These are phyloP conservation scores for Claviceps fusiformis DNA, from an alignment of 2,329 filamentous ascomycete species.

Conservation along the genomic window DNA sequence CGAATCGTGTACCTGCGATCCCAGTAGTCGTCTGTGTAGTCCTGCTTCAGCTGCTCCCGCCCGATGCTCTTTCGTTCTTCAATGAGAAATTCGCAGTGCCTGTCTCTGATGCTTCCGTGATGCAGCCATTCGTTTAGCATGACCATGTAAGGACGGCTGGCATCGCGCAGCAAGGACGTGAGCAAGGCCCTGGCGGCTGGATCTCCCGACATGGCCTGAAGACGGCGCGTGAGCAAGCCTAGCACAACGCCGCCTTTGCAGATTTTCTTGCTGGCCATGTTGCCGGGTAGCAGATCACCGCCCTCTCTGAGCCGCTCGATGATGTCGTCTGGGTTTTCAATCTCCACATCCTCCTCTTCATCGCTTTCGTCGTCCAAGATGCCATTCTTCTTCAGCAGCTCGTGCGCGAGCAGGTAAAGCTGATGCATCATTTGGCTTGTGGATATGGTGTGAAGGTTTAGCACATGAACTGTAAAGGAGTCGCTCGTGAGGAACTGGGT, in stretches of 20 bases:
- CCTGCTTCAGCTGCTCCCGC: constrained; percentile 78
- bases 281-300: constrained; percentile 64
- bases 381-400: constrained; percentile 77
- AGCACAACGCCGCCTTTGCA: constrained; percentile 97
- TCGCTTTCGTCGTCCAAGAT: constrained; percentile 70
- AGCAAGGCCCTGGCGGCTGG: constrained; percentile 73
- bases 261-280: constrained; percentile 75
- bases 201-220: constrained; percentile 87
- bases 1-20: constrained; percentile 93
- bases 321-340: constrained; percentile 81
- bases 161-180: constrained; percentile 70
- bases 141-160: constrained; percentile 87
- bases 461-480: constrained; percentile 79
- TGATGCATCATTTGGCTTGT: constrained; percentile 87
- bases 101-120: constrained; percentile 87
- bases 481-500: constrained; percentile 82
- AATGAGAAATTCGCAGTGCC: constrained; percentile 84
- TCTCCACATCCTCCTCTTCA: constrained; percentile 55
- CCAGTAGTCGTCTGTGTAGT: constrained; percentile 99
- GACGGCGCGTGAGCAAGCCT: constrained; percentile 66
- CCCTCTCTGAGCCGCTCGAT: constrained; percentile 80
- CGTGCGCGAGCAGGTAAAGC: constrained; percentile 73
- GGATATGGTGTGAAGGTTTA: constrained; percentile 82
- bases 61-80: constrained; percentile 94
- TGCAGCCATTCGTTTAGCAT: constrained; percentile 99